Evolutionary conservation across 352 stramenopile species (phyloP).

Genomic region (Elongisporangium anandrum): DNA sequence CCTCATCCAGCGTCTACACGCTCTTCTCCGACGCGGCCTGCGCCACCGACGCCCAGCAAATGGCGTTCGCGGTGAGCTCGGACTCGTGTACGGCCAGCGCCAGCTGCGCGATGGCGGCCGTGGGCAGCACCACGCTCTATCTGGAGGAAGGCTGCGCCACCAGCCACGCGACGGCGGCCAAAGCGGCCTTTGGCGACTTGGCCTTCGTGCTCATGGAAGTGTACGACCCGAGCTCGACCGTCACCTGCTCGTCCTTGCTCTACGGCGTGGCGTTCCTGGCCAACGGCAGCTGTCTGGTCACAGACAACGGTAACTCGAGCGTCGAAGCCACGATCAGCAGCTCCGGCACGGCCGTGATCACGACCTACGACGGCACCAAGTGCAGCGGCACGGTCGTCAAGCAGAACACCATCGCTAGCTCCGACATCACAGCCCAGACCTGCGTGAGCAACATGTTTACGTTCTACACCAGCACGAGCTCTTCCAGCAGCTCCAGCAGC

Average conservation of each 20-base stretch:
- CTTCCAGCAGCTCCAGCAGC: constrained; percentile 5
- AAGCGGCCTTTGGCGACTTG: constrained; percentile 13
- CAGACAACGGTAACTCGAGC: constrained; percentile 33
- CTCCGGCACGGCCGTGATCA: constrained; percentile 27
- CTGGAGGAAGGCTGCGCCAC: neutral
- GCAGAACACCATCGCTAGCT: constrained; percentile 17
- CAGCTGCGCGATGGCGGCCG: neutral
- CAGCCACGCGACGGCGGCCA: constrained; percentile 6
- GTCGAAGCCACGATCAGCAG: constrained; percentile 21
- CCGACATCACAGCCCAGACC: constrained; percentile 17
- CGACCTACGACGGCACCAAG: constrained; percentile 22
- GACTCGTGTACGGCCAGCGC: neutral
- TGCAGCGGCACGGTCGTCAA: constrained; percentile 26
- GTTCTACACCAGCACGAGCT: constrained; percentile 21
- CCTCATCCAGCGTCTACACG: neutral
- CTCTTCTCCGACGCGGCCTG: neutral
- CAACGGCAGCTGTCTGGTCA: constrained; percentile 33
- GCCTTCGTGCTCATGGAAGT: constrained; percentile 31
- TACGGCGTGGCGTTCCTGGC: constrained; percentile 34
- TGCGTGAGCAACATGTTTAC: constrained; percentile 20
- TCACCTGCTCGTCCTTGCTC: constrained; percentile 18
- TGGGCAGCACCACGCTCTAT: neutral
- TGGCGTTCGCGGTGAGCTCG: neutral
- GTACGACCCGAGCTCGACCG: constrained; percentile 14
- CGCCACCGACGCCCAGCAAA: neutral